phyloP scores from a whole-genome alignment of 1,139 yeast genomes.

The Geotrichum fermentans region DNA sequence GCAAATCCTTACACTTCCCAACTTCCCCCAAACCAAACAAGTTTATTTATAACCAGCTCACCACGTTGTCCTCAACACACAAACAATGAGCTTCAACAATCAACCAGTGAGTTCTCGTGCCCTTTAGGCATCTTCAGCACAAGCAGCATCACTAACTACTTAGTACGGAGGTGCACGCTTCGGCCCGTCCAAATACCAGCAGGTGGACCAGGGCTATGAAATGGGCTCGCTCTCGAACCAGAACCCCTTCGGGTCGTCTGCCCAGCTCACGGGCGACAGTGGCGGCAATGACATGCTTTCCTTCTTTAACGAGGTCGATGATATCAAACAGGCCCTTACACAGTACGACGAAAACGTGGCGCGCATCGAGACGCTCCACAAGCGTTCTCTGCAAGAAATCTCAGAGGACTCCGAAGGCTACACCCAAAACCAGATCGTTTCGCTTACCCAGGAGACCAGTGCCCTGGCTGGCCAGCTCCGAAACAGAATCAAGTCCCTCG shows the following conservation, averaged over 20 bases:
- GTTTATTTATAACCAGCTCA: too few relatives aligned
- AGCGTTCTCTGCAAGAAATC: slow-evolving; percentile 75
- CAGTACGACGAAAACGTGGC: slow-evolving; percentile 74
- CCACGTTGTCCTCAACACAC: too few relatives aligned
- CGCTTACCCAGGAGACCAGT: slow-evolving; percentile 70
- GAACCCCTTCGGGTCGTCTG: slow-evolving; percentile 4
- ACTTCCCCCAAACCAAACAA: too few relatives aligned
- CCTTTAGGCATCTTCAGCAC: too few relatives aligned
- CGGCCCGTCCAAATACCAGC: neutral
- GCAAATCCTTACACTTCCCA: too few relatives aligned
- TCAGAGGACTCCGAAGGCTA: slow-evolving; percentile 68
- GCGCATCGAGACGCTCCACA: slow-evolving; percentile 75
- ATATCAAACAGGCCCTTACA: slow-evolving; percentile 71
- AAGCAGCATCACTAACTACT: too few relatives aligned
- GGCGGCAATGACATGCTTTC: slow-evolving; percentile 52
- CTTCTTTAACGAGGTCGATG: slow-evolving; percentile 79
- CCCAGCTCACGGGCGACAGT: neutral
- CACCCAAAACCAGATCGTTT: slow-evolving; percentile 70
- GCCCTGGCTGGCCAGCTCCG: slow-evolving; percentile 72
- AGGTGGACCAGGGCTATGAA: slow-evolving; percentile 11
- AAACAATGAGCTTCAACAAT: too few relatives aligned
- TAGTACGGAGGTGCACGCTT: too few relatives aligned
- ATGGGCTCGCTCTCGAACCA: slow-evolving; percentile 4
- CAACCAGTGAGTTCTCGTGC: too few relatives aligned
- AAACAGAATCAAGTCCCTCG: slow-evolving; percentile 68